These are phyloP conservation scores for Backusella morwellensis DNA, from an alignment of 192 early-diverging fungal genomes.

Conservation along the genomic window DNA sequence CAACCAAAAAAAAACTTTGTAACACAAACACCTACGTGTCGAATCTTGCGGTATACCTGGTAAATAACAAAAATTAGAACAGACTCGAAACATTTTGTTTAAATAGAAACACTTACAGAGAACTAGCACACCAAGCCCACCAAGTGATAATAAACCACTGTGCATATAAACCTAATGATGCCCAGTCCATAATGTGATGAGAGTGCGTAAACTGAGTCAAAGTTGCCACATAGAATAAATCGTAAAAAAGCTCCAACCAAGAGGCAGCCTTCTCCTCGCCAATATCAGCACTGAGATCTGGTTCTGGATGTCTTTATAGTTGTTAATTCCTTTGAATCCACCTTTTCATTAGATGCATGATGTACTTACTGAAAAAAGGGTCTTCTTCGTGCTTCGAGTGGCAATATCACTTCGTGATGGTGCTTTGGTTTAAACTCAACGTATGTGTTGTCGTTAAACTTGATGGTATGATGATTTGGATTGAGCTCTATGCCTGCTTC, in stretches of 20 bases:
- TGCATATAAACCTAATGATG: constrained; percentile 39
- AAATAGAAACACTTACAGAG: constrained; percentile 32
- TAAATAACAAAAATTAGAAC: neutral
- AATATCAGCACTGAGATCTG: constrained; percentile 39
- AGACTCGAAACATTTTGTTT: neutral
- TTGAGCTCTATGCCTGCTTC: neutral
- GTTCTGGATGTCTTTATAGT: constrained; percentile 21
- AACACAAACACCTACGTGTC: constrained; percentile 35
- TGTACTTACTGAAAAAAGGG: constrained; percentile 27
- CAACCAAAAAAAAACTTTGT: constrained; percentile 9
- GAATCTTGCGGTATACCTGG: constrained; percentile 33
- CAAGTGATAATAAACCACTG: constrained; percentile 52
- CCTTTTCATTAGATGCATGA: neutral
- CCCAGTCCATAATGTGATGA: constrained; percentile 41
- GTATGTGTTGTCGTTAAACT: constrained; percentile 30
- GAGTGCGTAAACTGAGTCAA: constrained; percentile 47
- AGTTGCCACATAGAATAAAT: constrained; percentile 49
- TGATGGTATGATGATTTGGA: constrained; percentile 22
- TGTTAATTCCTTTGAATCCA: neutral
- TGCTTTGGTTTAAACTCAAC: constrained; percentile 32
- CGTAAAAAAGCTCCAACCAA: constrained; percentile 48
- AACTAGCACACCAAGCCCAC: constrained; percentile 49
- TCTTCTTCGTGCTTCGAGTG: constrained; percentile 15
- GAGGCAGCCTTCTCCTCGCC: constrained; percentile 35
- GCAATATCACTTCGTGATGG: neutral